Base-by-base conservation (phyloP, 225 moss, liverwort and hornwort species). In the Bryum argenteum region DNA sequence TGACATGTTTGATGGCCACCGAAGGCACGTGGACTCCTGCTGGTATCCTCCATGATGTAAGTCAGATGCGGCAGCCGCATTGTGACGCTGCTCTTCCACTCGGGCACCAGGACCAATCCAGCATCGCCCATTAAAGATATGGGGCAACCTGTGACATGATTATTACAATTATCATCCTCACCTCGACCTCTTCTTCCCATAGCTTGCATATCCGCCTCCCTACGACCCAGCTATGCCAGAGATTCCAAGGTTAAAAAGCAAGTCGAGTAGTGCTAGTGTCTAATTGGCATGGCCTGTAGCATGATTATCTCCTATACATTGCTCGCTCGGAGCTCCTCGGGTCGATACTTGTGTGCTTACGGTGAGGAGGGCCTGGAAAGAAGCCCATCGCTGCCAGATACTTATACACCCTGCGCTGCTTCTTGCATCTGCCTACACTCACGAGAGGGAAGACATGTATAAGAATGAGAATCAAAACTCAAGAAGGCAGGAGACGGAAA, bases 1-100 rank as follows among this genome's bases (percentile, higher is more conserved):
- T 81, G 78, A 78, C 80, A 81, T 58, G 87, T 75, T 60, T 87
- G 80, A 50, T 81, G 54, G 28, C 75, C 83, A 7, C 78, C 80
- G 54, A 87, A 83, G 8, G 55, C 61, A 26, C 43, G 8, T 12
- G 26, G 16, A 40, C 68, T 55, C 2, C 16, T 40, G 3, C 6
- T 3, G 17, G 22, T 16, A 10, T n/a, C 58, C 61, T 79, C 70
- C 41, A 65, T 52, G 18, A 87, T 66, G 20, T 87, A 87, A 16
- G 62, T 78, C 6, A 87, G 38, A 48, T 81, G 75, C 33, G 51
- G 14, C 8, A 70, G 73, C 41, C 39, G 33, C 28, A 9, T 37
- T 24, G 60, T 23, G 61, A 38, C 6, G 45, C 37, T 75, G 39
- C 48, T 75, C 63, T 38, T 65, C 26, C 21, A 23, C 17, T 72